Conservation (phyloP, 2,329 filamentous ascomycete genomes). For the Furcasterigmium sp. region DNA sequence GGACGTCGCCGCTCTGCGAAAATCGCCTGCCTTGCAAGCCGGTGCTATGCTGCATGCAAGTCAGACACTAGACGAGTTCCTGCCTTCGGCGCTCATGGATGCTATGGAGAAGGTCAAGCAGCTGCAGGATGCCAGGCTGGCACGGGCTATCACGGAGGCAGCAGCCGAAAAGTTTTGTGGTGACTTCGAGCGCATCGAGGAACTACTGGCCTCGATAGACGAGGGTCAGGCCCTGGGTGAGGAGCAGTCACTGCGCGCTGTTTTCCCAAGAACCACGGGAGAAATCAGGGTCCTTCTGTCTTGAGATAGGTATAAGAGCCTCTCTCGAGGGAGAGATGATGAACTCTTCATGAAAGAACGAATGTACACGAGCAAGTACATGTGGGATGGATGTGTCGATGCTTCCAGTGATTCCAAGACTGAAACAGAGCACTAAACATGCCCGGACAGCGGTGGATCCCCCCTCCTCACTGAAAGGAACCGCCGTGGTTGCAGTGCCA, state of each 20-base stretch:
- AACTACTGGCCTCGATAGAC: constrained; percentile 39
- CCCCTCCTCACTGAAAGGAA: too few relatives aligned
- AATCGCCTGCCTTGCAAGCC: constrained; percentile 53
- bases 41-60: constrained; percentile 60
- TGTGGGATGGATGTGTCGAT: too few relatives aligned
- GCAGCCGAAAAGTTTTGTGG: constrained; percentile 79
- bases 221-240: constrained; percentile 22
- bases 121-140: constrained; percentile 66
- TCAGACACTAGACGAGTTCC: constrained; percentile 79
- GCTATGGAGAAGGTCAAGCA: constrained; percentile 75
- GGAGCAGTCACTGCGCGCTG: constrained; percentile 27
- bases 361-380: too few relatives aligned
- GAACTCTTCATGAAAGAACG: too few relatives aligned
- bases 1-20: constrained; percentile 30
- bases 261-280: constrained; percentile 55
- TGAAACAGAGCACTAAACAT: too few relatives aligned
- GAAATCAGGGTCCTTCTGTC: constrained; percentile 57
- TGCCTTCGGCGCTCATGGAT: constrained; percentile 90
- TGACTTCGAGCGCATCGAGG: constrained; percentile 66
- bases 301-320: constrained; percentile 23
- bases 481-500: too few relatives aligned
- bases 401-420: too few relatives aligned
- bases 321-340: too few relatives aligned
- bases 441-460: too few relatives aligned
- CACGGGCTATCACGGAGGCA: constrained; percentile 72